phyloP scores from a whole-genome alignment of 1,284 basidiomycete genomes.

The Stygiomarasmius scandens region DNA sequence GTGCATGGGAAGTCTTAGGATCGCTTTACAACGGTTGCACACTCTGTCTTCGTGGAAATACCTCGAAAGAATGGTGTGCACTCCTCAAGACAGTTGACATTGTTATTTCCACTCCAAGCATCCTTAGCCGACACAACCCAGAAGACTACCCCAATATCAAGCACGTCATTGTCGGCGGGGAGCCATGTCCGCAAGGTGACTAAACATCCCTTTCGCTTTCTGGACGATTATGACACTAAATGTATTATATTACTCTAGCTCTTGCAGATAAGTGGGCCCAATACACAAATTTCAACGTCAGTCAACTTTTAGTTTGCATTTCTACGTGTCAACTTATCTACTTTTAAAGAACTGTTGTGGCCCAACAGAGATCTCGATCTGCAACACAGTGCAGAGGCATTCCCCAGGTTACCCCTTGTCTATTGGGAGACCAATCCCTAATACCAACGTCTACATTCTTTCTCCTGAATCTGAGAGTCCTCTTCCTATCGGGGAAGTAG shows the following conservation, averaged over 20 bases:
- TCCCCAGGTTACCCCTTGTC: conserved; percentile 42
- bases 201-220: background rate
- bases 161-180: conserved; percentile 50
- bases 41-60: conserved; percentile 50
- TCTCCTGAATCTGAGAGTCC: conserved; percentile 40
- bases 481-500: conserved; percentile 39
- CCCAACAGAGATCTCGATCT: conserved; percentile 57
- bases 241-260: conserved; percentile 27
- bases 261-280: conserved; percentile 53
- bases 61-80: conserved; percentile 47
- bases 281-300: conserved; percentile 40
- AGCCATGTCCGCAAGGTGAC: conserved; percentile 50
- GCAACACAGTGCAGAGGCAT: conserved; percentile 53
- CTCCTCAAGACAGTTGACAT: conserved; percentile 52
- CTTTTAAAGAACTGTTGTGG: conserved; percentile 46
- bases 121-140: conserved; percentile 44
- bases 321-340: too few relatives aligned
- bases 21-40: conserved; percentile 52
- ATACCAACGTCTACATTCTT: conserved; percentile 57
- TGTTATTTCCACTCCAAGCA: conserved; percentile 47
- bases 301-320: too few relatives aligned
- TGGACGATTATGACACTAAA: background rate
- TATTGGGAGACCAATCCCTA: conserved; percentile 54
- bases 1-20: conserved; percentile 54
- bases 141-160: conserved; percentile 51